A percentile compares a stretch with the other conserved stretches of the same genome.
Evolutionary conservation across 768 basidiomycete genomes (phyloP).

Genomic region (Leccinum uliginosum): DNA sequence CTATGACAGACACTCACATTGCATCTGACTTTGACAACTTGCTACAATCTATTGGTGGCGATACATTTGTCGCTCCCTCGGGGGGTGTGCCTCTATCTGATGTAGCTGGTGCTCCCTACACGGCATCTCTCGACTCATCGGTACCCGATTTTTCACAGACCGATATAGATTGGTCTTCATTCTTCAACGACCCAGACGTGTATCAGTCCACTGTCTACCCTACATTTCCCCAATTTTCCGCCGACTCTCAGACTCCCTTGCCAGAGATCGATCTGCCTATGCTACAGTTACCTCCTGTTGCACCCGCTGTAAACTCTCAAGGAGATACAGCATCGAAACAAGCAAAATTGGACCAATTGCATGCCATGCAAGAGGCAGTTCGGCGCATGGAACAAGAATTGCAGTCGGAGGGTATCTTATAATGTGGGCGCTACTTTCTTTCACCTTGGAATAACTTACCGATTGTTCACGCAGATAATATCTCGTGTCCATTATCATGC

Average conservation of each 20-base stretch:
- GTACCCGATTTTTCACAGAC: slow-evolving; percentile 2
- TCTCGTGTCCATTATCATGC: background rate
- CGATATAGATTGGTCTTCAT: slow-evolving; percentile 13
- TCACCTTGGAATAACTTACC: background rate
- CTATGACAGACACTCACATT: background rate
- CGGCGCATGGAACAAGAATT: slow-evolving; percentile 33
- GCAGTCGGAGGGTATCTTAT: slow-evolving; percentile 18
- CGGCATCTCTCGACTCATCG: background rate
- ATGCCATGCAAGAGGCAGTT: slow-evolving; percentile 32
- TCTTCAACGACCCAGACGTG: slow-evolving; percentile 2
- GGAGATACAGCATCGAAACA: slow-evolving; percentile 6
- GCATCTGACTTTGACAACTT: slow-evolving; percentile 7
- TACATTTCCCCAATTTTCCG: slow-evolving; percentile 1
- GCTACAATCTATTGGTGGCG: slow-evolving; percentile 1
- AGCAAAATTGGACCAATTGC: slow-evolving; percentile 18
- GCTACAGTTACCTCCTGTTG: slow-evolving; percentile 17
- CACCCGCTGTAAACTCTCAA: background rate
- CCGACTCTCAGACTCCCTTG: slow-evolving; percentile 3
- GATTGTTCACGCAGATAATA: slow-evolving; percentile 7
- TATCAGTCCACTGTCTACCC: background rate
- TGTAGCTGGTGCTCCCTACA: background rate
- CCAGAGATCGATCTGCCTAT: slow-evolving; percentile 25
- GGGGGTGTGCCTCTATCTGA: background rate
- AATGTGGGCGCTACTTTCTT: slow-evolving; percentile 1
- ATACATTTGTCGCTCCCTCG: background rate